Conservation (phyloP, 306 rosid species). For the Clitoria ternatea region DNA sequence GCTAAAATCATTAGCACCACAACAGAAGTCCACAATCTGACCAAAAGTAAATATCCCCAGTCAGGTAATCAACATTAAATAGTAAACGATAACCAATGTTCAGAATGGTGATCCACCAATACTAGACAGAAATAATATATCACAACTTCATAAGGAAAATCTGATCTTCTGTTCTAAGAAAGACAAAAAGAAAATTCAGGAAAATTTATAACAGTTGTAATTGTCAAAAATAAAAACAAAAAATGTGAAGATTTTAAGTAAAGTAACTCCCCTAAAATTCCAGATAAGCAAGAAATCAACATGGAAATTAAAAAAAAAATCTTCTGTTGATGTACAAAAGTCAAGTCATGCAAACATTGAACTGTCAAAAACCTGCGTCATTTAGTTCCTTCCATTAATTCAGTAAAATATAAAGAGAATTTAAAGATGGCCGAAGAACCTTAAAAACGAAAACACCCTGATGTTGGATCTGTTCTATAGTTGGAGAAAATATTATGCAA, state of each 20-base stretch:
- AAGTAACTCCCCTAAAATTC: neutral
- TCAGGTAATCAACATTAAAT: slow-evolving; percentile 27
- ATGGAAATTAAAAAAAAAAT: neutral
- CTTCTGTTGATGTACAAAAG: neutral
- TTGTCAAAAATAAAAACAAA: neutral
- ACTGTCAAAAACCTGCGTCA: neutral
- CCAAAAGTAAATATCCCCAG: slow-evolving; percentile 27
- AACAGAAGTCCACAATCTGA: slow-evolving; percentile 96
- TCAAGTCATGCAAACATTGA: neutral
- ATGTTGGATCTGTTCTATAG: neutral
- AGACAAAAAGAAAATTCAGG: neutral
- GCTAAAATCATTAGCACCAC: slow-evolving; percentile 96
- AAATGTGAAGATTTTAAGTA: neutral
- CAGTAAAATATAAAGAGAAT: neutral
- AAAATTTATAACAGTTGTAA: neutral
- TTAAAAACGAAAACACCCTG: neutral
- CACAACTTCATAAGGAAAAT: slow-evolving; percentile 4
- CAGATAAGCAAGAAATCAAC: neutral
- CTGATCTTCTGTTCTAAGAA: neutral
- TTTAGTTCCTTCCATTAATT: neutral
- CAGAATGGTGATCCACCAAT: slow-evolving; percentile 8
- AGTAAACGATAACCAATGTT: neutral
- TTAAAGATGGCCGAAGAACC: neutral
- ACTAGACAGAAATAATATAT: neutral
- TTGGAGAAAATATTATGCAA: neutral